Percentiles rank a stretch among this genome's conserved stretches.
Conservation (phyloP, 257 asterid species). For the Leptodermis oblonga region DNA sequence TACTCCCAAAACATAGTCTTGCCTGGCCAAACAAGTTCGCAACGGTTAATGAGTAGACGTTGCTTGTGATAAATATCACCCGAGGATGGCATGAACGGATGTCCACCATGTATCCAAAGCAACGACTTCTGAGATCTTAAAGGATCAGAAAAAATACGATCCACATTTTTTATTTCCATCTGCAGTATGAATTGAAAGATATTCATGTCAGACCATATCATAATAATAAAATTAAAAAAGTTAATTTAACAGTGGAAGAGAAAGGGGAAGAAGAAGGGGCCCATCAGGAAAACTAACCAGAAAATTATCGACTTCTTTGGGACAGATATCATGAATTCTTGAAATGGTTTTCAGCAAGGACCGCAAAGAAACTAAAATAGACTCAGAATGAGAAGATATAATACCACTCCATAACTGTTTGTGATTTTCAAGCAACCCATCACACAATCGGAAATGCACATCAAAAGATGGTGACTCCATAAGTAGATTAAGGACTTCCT, state of each 20-base stretch:
- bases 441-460: slow-evolving; percentile 42
- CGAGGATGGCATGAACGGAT: slow-evolving; percentile 67
- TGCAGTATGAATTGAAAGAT: slow-evolving; percentile 26
- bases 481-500: slow-evolving; percentile 56
- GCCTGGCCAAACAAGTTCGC: slow-evolving; percentile 66
- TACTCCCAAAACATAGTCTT: slow-evolving; percentile 31
- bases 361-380: slow-evolving; percentile 49
- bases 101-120: slow-evolving; percentile 92
- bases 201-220: not conserved
- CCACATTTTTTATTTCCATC: slow-evolving; percentile 42
- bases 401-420: slow-evolving; percentile 60
- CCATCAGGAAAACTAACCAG: slow-evolving; percentile 43
- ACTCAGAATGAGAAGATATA: slow-evolving; percentile 30
- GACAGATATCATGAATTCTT: slow-evolving; percentile 44
- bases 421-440: slow-evolving; percentile 74
- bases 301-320: slow-evolving; percentile 50
- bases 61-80: slow-evolving; percentile 58
- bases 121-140: slow-evolving; percentile 54
- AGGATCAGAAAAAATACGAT: slow-evolving; percentile 32
- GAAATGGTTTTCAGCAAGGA: slow-evolving; percentile 48
- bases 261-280: not conserved
- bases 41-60: slow-evolving; percentile 45
- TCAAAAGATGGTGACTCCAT: slow-evolving; percentile 53
- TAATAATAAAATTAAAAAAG: slow-evolving; percentile 1
- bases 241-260: not conserved